phyloP scores from a whole-genome alignment of 2,329 filamentous ascomycete genomes.

The Huntiella moniliformis region DNA sequence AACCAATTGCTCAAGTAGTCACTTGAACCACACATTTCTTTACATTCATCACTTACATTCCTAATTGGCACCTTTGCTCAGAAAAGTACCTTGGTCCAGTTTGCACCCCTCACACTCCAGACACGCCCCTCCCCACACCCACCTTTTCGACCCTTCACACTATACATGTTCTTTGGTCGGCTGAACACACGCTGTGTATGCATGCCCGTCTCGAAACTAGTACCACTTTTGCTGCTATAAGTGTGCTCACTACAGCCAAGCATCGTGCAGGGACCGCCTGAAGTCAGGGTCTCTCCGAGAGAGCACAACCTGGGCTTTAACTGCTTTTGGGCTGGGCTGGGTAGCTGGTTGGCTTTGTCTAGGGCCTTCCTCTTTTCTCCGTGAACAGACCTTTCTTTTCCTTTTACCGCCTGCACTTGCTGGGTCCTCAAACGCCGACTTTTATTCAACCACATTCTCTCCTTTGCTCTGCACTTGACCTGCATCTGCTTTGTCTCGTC shows the following conservation, averaged over 20 bases:
- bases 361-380: constrained; percentile 10
- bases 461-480: constrained; percentile 1
- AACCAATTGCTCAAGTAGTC: no score
- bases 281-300: constrained; percentile 9
- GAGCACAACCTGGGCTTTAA: constrained; percentile 9
- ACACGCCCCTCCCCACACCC: not conserved
- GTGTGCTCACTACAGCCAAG: constrained; percentile 2
- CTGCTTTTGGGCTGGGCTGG: constrained; percentile 9
- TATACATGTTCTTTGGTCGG: not conserved
- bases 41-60: not conserved
- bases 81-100: no score
- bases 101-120: no score
- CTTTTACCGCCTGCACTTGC: constrained; percentile 5
- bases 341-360: constrained; percentile 7
- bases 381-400: constrained; percentile 12
- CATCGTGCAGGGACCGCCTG: constrained; percentile 7
- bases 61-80: no score
- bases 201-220: not conserved
- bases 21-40: not conserved
- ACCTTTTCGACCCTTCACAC: not conserved
- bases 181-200: constrained; percentile 3
- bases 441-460: constrained; percentile 1
- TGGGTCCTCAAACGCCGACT: not conserved
- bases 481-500: not conserved
- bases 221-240: constrained; percentile 3